Conservation (phyloP, 441 rosid genomes). For the Mallotus japonicus region DNA sequence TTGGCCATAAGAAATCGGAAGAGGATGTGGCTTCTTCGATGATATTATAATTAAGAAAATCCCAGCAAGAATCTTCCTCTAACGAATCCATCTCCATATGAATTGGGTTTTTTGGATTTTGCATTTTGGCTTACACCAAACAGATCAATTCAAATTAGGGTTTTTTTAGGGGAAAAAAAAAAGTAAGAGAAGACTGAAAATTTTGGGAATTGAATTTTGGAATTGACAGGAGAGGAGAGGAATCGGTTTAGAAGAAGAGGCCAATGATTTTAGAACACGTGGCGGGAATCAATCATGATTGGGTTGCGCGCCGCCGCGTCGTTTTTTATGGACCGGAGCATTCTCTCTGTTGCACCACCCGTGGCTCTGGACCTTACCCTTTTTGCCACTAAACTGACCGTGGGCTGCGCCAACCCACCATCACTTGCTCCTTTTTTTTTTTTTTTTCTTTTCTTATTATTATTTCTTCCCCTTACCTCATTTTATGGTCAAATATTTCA, state of each 20-base stretch:
- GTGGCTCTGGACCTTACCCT: not conserved
- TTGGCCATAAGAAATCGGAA: conserved; percentile 33
- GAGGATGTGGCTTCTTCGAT: conserved; percentile 31
- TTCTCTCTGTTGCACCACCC: not conserved
- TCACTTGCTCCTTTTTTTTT: not conserved
- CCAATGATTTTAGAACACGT: conserved; percentile 26
- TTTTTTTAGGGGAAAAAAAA: not conserved
- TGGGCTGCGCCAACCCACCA: conserved; percentile 1
- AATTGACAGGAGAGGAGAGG: not conserved
- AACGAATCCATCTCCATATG: conserved; percentile 34
- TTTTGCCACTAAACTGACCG: not conserved
- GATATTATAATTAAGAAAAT: conserved; percentile 49
- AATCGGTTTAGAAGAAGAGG: not conserved
- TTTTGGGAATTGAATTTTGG: not conserved
- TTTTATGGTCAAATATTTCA: too few species aligned
- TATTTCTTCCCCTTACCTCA: not conserved
- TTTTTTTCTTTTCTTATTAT: not conserved
- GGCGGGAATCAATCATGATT: conserved; percentile 5
- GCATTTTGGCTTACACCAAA: not conserved
- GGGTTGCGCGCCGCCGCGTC: conserved; percentile 25
- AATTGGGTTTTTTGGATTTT: too few species aligned
- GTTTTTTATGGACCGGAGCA: not conserved
- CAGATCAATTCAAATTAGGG: not conserved
- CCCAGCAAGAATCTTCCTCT: conserved; percentile 41
- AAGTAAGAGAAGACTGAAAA: not conserved